Conservation (phyloP, 495 filamentous ascomycete genomes). For the Penicillium subrubescens region DNA sequence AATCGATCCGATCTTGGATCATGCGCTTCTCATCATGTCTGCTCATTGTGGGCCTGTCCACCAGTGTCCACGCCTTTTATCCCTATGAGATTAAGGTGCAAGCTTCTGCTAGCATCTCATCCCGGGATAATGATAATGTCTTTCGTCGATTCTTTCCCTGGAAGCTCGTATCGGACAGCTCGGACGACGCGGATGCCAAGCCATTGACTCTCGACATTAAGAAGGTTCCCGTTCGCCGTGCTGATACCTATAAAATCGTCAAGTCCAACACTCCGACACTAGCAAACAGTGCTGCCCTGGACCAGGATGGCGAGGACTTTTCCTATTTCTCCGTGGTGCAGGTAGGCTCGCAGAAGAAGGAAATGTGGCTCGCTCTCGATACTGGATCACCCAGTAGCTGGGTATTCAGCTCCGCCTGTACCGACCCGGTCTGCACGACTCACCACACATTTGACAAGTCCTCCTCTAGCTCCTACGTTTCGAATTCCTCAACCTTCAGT, state of each 20-base stretch:
- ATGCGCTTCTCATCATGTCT: constrained; percentile 42
- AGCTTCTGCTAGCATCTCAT: constrained; percentile 7
- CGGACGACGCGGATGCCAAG: constrained; percentile 18
- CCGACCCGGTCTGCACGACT: constrained; percentile 56
- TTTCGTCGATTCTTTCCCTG: constrained; percentile 43
- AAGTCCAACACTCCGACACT: constrained; percentile 53
- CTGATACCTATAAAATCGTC: constrained; percentile 59
- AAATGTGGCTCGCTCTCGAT: constrained; percentile 75
- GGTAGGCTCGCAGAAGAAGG: constrained; percentile 64
- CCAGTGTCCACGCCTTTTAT: constrained; percentile 37
- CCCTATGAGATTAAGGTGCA: constrained; percentile 31
- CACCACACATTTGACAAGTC: constrained; percentile 68
- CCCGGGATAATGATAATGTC: constrained; percentile 4
- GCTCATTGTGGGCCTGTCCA: constrained; percentile 30
- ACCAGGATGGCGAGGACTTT: constrained; percentile 76
- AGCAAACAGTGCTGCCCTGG: constrained; percentile 62
- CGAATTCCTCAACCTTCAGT: constrained; percentile 48
- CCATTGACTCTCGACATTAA: constrained; percentile 35
- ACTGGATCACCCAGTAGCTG: constrained; percentile 78
- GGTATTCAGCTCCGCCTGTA: constrained; percentile 72
- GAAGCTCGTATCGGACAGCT: constrained; percentile 14
- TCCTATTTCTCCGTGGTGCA: constrained; percentile 74
- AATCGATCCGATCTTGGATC: constrained; percentile 33
- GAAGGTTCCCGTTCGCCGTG: constrained; percentile 38
- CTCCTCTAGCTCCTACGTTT: constrained; percentile 58